Percentiles rank a stretch among this genome's conserved stretches.
These are phyloP conservation scores for Rubia peregrina DNA, from an alignment of 305 asterid genomes.

Conservation along the genomic window DNA sequence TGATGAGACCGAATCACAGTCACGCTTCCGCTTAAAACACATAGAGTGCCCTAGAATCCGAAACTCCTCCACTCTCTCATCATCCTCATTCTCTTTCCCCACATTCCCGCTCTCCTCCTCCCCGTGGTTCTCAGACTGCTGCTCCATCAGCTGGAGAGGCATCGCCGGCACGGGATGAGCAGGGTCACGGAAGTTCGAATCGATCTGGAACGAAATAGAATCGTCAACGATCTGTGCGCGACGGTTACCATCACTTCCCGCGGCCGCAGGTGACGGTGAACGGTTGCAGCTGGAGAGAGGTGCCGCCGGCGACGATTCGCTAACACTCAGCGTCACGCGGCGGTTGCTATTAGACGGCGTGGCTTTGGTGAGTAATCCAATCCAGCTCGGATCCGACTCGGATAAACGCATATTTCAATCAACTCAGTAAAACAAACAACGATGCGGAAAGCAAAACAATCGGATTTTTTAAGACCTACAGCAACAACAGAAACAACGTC, in stretches of 20 bases:
- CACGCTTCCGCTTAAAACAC: conserved; percentile 82
- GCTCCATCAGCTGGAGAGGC: conserved; percentile 91
- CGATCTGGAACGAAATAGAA: conserved; percentile 68
- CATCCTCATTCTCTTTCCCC: conserved; percentile 37
- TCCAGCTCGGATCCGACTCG: conserved; percentile 38
- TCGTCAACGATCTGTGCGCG: conserved; percentile 48
- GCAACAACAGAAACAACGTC: conserved; percentile 27
- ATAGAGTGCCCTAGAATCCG: conserved; percentile 82
- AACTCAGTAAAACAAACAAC: background rate
- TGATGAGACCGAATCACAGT: conserved; percentile 45
- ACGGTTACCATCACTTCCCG: background rate
- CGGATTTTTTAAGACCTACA: conserved; percentile 13
- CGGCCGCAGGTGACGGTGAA: background rate
- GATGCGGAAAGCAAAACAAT: background rate
- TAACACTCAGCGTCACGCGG: background rate
- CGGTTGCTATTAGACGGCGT: conserved; percentile 19
- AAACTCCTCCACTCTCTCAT: conserved; percentile 59
- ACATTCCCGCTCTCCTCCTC: conserved; percentile 23
- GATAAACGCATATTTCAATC: conserved; percentile 45
- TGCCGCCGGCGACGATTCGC: background rate
- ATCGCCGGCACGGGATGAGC: conserved; percentile 33
- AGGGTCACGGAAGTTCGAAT: conserved; percentile 46
- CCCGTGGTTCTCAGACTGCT: conserved; percentile 36
- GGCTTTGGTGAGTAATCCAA: conserved; percentile 63
- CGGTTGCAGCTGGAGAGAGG: background rate